Conservation (phyloP, 164 flowering plant species). For the Macadamia tetraphylla region DNA sequence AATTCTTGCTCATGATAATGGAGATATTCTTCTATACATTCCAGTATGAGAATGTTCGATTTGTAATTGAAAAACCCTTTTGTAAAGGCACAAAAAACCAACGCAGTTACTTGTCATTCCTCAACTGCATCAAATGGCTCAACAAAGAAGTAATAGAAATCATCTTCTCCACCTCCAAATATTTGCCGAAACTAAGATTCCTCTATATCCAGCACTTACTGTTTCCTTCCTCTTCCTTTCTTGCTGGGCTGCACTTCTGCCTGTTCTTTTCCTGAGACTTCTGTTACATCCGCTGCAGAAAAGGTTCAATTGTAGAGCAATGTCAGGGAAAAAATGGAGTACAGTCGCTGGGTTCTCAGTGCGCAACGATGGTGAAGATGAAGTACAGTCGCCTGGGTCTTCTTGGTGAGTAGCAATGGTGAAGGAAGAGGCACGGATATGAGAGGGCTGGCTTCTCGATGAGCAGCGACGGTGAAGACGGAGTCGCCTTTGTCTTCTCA, state of each 20-base stretch:
- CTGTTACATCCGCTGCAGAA: constrained; percentile 70
- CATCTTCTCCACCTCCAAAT: background rate
- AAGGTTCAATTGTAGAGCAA: constrained; percentile 2
- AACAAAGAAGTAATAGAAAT: background rate
- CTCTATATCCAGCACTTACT: constrained; percentile 26
- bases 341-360: no score
- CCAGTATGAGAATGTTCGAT: background rate
- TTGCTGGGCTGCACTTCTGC: constrained; percentile 62
- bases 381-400: no score
- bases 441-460: no score
- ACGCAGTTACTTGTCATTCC: background rate
- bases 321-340: background rate
- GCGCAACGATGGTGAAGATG: no score
- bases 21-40: no score
- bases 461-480: no score
- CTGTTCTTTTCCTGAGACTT: constrained; percentile 77
- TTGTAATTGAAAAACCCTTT: background rate
- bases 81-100: background rate
- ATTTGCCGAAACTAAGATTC: background rate
- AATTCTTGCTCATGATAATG: no score
- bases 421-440: no score
- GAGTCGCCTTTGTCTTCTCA: no score
- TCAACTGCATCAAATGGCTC: background rate
- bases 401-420: no score
- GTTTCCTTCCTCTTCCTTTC: constrained; percentile 95